These are phyloP conservation scores for Rhodamnia argentea DNA, from an alignment of 345 rosid genomes.

Conservation along the genomic window DNA sequence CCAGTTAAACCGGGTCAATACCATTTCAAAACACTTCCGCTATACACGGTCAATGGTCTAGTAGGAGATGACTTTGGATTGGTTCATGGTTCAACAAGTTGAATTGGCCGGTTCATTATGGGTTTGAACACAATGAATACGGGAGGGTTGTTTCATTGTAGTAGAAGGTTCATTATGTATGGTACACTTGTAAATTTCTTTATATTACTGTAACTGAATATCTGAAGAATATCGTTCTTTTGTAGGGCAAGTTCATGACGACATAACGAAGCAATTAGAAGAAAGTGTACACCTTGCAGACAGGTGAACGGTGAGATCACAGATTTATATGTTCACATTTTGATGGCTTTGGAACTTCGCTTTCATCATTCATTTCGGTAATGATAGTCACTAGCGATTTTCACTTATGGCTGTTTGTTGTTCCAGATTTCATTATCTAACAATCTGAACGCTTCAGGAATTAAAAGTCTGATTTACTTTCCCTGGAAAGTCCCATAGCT, in stretches of 20 bases:
- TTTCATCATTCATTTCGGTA: not conserved
- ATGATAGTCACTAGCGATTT: not conserved
- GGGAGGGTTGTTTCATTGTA: not conserved
- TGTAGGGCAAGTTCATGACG: slow-evolving; percentile 24
- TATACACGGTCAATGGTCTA: not conserved
- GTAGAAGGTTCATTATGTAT: not conserved
- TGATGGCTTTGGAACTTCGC: not conserved
- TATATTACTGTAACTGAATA: not conserved
- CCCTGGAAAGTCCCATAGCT: not conserved
- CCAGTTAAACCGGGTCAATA: not conserved
- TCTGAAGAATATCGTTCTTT: not conserved
- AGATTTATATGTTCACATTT: not conserved
- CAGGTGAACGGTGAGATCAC: not conserved
- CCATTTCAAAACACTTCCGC: not conserved
- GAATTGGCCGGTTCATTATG: not conserved
- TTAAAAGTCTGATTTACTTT: not conserved
- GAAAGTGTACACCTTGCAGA: slow-evolving; percentile 4
- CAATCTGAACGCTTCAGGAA: not conserved
- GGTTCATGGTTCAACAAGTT: not conserved
- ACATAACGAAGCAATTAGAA: slow-evolving; percentile 19
- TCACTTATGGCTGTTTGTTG: not conserved
- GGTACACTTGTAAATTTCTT: not conserved
- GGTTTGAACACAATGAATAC: not conserved
- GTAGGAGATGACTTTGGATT: not conserved
- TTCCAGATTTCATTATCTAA: not conserved